Conservation (phyloP, 768 basidiomycete species). For the Lactarius tabidus region DNA sequence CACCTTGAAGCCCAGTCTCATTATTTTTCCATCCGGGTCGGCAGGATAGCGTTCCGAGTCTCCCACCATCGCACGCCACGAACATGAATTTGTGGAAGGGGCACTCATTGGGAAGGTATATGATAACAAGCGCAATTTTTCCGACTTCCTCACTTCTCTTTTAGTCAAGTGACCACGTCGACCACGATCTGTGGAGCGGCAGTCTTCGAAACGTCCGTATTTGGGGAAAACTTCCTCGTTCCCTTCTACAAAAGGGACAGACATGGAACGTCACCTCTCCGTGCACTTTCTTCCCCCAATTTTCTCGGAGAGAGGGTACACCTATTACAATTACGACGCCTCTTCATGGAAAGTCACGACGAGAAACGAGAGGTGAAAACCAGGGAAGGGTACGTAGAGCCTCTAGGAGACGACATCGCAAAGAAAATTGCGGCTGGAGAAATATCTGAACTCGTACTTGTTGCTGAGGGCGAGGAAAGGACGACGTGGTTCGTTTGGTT, state of each 20-base stretch:
- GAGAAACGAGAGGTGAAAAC: neutral
- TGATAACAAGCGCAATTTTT: no score
- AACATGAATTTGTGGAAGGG: no score
- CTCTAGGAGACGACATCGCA: slow-evolving; percentile 2
- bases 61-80: no score
- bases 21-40: no score
- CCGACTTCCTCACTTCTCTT: neutral
- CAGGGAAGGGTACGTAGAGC: neutral
- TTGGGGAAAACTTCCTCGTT: neutral
- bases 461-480: slow-evolving; percentile 60
- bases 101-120: no score
- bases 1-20: no score
- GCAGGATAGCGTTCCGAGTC: no score
- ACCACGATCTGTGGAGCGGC: neutral
- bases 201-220: neutral
- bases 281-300: neutral
- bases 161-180: slow-evolving; percentile 7
- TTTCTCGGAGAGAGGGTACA: neutral
- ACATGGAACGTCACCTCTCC: neutral
- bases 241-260: neutral
- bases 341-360: slow-evolving; percentile 7
- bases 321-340: neutral
- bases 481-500: slow-evolving; percentile 75
- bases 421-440: slow-evolving; percentile 36
- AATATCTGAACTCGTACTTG: slow-evolving; percentile 55